A percentile compares a stretch with the other conserved stretches of the same genome.
Evolutionary conservation across 140 eudicot species (phyloP).

Genomic region (Oenanthe javanica): DNA sequence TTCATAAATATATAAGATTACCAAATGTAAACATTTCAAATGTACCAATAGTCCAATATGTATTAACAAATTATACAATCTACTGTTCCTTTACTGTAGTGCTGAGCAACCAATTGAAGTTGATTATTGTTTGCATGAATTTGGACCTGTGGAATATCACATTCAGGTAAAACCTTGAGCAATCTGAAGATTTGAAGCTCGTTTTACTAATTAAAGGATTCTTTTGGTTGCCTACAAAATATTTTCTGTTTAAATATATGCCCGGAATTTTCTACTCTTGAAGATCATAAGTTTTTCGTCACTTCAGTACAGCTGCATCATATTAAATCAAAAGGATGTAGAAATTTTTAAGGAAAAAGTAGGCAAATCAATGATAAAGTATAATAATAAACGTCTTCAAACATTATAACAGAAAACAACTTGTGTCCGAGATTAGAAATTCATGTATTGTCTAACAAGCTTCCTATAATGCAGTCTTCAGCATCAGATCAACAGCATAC

Average conservation of each 20-base stretch:
- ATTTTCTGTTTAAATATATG: neutral
- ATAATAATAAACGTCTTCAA: neutral
- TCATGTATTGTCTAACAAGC: neutral
- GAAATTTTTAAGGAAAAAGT: neutral
- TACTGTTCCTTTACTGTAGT: constrained; percentile 31
- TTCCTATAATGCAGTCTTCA: neutral
- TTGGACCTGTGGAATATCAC: constrained; percentile 85
- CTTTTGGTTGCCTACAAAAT: neutral
- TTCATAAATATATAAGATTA: neutral
- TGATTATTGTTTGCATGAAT: constrained; percentile 83
- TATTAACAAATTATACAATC: neutral
- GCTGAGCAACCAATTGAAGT: constrained; percentile 59
- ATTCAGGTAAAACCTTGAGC: constrained; percentile 46
- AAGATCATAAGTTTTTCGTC: neutral
- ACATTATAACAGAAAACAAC: neutral
- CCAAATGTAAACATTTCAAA: neutral
- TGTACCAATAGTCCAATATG: neutral
- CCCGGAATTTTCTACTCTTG: neutral
- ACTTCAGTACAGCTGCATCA: neutral
- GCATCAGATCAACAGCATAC: constrained; percentile 27
- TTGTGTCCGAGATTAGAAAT: neutral
- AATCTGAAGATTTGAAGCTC: too few species aligned
- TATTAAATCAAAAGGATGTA: neutral
- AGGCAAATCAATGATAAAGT: neutral
- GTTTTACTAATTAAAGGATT: neutral